Evolutionary conservation across 805 yeast species (phyloP), one percentile per base, ranked within the genome.

Genomic region (Danielozyma ontarioensis): DNA sequence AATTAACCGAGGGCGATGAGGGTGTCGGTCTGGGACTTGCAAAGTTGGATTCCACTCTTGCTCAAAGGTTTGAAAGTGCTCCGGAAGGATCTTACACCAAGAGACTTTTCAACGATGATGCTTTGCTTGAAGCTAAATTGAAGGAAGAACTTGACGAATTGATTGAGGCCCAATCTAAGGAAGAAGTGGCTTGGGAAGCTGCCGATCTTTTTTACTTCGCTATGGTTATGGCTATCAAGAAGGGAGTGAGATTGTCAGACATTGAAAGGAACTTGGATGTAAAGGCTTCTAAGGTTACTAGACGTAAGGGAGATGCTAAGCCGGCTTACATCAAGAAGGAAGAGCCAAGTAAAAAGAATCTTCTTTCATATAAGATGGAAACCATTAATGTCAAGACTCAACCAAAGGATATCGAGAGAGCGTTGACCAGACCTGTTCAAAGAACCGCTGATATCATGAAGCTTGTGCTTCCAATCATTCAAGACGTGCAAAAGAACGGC

Each of bases 261-360:
- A 79, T 93, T 28, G 96, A 89, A 63, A 72, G 70, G 45, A 87
- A 90, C 59, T 70, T 93, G 52, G 89, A 86, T 52, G 59, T 80
- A 54, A 93, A 93, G 68, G 74, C 86, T 29, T 63, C 80, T 51
- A 90, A 90, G 62, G 87, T 93, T 38, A 79, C 95, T 2, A 78
- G 98, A 62, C 76, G 98, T 56, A 83, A 80, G 61, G 98, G 98
- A 33, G 96, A 93, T 63, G 97, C 98, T 28, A 90, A 90, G 62
- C 79, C 85, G 16, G 78, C 80, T 54, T 93, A 83, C 59, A 41
- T 78, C 31, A 59, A 69, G 41, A 41, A 35, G 24, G 29, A 39
- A 15, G 48, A 40, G 23, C 50, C 45, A 14, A 19, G 8, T 6
- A 19, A 19, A 19, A 19, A 19, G 22, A 10, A 19, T 6, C 25